These are phyloP conservation scores for Apiotrichum domesticum DNA, from an alignment of 1,284 basidiomycete genomes.

Conservation along the genomic window DNA sequence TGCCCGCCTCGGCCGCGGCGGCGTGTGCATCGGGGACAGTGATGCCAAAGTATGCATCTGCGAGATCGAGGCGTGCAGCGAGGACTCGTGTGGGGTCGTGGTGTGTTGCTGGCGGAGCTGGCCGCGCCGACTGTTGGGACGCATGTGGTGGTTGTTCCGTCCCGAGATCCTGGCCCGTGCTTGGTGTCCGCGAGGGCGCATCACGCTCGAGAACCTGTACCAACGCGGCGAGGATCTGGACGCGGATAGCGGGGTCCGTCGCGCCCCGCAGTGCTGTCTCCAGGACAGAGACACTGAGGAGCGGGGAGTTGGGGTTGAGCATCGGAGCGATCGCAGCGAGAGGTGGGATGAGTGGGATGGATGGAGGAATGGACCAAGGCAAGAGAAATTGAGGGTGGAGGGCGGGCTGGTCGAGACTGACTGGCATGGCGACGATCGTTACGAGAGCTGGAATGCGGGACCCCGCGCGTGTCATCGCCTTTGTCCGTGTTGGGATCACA, in stretches of 20 bases:
- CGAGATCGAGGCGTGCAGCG: slow-evolving; percentile 23
- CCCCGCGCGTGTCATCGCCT: no score
- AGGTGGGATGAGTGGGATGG: no score
- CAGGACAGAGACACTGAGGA: slow-evolving; percentile 11
- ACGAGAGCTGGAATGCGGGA: no score
- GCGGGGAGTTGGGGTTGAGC: slow-evolving; percentile 3
- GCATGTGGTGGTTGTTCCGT: no score
- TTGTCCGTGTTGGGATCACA: no score
- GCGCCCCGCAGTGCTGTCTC: slow-evolving; percentile 9
- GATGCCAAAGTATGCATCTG: slow-evolving; percentile 16
- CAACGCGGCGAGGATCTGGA: slow-evolving; percentile 31
- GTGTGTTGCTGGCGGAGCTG: not conserved
- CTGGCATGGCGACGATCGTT: no score
- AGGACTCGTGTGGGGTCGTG: slow-evolving; percentile 13
- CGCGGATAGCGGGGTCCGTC: slow-evolving; percentile 11
- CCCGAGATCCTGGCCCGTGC: no score
- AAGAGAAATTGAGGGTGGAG: no score
- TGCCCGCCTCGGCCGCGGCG: slow-evolving; percentile 23
- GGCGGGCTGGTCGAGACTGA: no score
- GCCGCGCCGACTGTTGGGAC: not conserved
- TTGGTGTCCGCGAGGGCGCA: not conserved
- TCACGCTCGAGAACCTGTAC: slow-evolving; percentile 22
- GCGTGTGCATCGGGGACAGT: slow-evolving; percentile 12
- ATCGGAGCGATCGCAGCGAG: not conserved
- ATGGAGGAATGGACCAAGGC: no score